These are phyloP conservation scores for Gnomoniopsis smithogilvyi DNA, from an alignment of 2,329 filamentous ascomycete species.

Conservation along the genomic window DNA sequence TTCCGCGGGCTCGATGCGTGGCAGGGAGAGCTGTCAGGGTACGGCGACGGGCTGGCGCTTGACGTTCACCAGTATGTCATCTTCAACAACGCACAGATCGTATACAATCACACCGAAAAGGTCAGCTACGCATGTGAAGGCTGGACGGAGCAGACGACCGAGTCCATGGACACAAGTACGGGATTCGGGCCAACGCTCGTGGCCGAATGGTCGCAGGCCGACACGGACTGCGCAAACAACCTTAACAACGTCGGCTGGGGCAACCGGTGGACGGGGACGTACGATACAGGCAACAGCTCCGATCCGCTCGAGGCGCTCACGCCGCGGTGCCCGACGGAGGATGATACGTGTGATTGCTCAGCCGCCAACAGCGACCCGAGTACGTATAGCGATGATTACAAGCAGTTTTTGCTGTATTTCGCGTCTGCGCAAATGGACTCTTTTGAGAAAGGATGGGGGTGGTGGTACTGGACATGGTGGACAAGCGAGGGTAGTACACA, in stretches of 20 bases:
- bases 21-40: constrained; percentile 74
- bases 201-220: constrained; percentile 96
- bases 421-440: constrained; percentile 94
- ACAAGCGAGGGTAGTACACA: constrained; percentile 56
- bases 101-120: constrained; percentile 77
- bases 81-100: constrained; percentile 88
- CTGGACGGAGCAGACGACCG: constrained; percentile 76
- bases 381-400: constrained; percentile 71
- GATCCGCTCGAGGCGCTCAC: constrained; percentile 55
- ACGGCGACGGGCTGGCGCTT: constrained; percentile 71
- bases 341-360: constrained; percentile 67
- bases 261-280: constrained; percentile 88
- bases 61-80: constrained; percentile 99
- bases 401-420: constrained; percentile 82
- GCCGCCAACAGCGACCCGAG: constrained; percentile 71
- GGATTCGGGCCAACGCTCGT: constrained; percentile 93
- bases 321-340: constrained; percentile 70
- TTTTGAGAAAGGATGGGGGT: constrained; percentile 91
- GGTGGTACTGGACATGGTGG: constrained; percentile 93
- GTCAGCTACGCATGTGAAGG: constrained; percentile 81
- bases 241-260: constrained; percentile 89
- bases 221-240: constrained; percentile 86
- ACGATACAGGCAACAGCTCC: constrained; percentile 62
- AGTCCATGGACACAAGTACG: constrained; percentile 67
- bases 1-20: constrained; percentile 90